Percentiles rank a stretch among this genome's conserved stretches.
Conservation (phyloP, 345 rosid species). For the Gossypium bickii region DNA sequence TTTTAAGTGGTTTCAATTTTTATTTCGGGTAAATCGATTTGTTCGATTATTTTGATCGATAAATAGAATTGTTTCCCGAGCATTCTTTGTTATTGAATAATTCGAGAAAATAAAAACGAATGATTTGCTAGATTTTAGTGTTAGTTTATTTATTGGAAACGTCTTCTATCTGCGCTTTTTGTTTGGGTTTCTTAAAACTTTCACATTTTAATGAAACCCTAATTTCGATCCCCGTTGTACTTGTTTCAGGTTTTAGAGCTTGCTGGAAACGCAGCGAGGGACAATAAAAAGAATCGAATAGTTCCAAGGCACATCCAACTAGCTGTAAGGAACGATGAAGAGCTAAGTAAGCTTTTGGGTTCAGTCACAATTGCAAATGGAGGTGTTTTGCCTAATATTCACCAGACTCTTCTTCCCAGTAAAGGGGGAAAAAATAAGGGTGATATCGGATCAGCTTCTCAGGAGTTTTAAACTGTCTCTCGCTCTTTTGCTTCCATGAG, state of each 20-base stretch:
- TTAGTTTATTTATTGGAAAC: background rate
- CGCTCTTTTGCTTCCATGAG: constrained; percentile 17
- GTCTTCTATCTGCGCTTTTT: background rate
- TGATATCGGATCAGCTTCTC: constrained; percentile 8
- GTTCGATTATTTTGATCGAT: background rate
- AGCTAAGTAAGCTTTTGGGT: constrained; percentile 1
- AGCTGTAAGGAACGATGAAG: constrained; percentile 4
- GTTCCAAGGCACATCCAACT: constrained; percentile 8
- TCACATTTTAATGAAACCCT: background rate
- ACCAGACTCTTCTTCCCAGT: background rate
- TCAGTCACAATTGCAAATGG: constrained; percentile 5
- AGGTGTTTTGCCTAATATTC: constrained; percentile 9
- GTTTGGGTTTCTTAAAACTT: no score
- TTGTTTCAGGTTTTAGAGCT: constrained; percentile 1
- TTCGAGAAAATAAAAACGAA: background rate
- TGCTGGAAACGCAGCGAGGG: constrained; percentile 11
- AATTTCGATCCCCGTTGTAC: background rate
- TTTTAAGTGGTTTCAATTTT: background rate
- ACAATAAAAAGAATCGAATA: constrained; percentile 2
- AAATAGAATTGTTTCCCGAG: background rate
- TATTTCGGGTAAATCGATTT: background rate
- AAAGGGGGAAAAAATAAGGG: background rate
- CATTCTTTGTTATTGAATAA: no score
- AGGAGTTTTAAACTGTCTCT: background rate
- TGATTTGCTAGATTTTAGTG: background rate